Conservation (phyloP, 176 grass and related monocot genomes). For the Ampelocalamus luodianensis region DNA sequence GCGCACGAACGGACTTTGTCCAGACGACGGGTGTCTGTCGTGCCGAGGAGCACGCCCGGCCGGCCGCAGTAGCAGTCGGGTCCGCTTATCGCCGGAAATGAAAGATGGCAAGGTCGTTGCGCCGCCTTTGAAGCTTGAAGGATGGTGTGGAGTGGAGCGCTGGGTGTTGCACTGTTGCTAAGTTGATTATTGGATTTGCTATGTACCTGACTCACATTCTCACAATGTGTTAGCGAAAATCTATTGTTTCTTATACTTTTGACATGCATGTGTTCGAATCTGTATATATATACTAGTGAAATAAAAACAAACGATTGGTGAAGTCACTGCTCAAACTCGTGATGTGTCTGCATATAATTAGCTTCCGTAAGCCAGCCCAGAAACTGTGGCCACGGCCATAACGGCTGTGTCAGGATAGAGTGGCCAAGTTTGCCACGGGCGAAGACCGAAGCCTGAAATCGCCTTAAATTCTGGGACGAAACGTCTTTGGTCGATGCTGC, state of each 20-base stretch:
- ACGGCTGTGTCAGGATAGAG: neutral
- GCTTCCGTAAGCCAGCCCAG: neutral
- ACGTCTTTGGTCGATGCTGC: neutral
- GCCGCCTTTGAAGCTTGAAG: slow-evolving; percentile 17
- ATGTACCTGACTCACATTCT: neutral
- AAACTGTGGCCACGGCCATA: neutral
- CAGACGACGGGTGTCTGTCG: neutral
- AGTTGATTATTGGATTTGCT: neutral
- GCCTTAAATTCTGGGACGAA: neutral
- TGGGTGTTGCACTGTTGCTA: neutral
- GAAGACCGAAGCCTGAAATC: neutral
- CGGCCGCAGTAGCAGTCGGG: neutral
- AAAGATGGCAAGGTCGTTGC: neutral
- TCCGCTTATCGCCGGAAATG: slow-evolving; percentile 46
- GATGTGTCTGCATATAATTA: neutral
- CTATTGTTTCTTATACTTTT: neutral
- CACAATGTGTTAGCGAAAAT: neutral
- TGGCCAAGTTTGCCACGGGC: neutral
- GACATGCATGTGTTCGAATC: neutral
- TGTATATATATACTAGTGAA: neutral
- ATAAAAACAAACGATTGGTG: neutral
- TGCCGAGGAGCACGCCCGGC: slow-evolving; percentile 14
- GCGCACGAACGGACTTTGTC: slow-evolving; percentile 46
- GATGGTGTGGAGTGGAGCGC: neutral
- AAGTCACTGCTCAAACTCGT: neutral